A percentile compares a stretch with the other conserved stretches of the same genome.
Conservation (phyloP, 441 rosid genomes). For the Aquilaria agallochum region DNA sequence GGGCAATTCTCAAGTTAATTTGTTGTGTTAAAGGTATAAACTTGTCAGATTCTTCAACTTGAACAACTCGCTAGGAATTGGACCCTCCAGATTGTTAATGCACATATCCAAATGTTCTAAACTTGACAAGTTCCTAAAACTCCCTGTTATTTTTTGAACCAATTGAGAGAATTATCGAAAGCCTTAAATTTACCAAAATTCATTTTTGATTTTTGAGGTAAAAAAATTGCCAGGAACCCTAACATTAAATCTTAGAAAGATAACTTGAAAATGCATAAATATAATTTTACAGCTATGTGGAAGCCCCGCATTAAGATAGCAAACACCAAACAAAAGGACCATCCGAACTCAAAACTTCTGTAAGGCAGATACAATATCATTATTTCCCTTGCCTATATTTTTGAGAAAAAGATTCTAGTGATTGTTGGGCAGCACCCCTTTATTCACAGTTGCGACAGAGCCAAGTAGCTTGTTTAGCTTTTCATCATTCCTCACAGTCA, state of each 20-base stretch:
- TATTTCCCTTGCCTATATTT: slow-evolving; percentile 53
- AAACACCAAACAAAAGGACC: not conserved
- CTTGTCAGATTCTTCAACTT: slow-evolving; percentile 38
- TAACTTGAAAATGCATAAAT: no score
- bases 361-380: slow-evolving; percentile 74
- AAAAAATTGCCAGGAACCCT: no score
- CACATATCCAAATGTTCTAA: slow-evolving; percentile 49
- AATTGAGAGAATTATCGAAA: no score
- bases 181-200: no score
- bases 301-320: not conserved
- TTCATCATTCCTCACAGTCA: slow-evolving; percentile 78
- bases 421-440: slow-evolving; percentile 79
- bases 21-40: slow-evolving; percentile 46
- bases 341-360: slow-evolving; percentile 45
- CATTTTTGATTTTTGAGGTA: no score
- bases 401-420: slow-evolving; percentile 63
- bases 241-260: no score
- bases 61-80: slow-evolving; percentile 44
- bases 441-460: slow-evolving; percentile 68
- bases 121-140: slow-evolving; percentile 37
- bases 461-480: slow-evolving; percentile 75
- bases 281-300: slow-evolving; percentile 14
- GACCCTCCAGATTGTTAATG: slow-evolving; percentile 42
- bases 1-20: slow-evolving; percentile 57
- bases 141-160: slow-evolving; percentile 16